Evolutionary conservation across 352 stramenopile genomes (phyloP), one percentile per base, ranked within the genome.

Genomic region (Pilasporangium apinafurcum): DNA sequence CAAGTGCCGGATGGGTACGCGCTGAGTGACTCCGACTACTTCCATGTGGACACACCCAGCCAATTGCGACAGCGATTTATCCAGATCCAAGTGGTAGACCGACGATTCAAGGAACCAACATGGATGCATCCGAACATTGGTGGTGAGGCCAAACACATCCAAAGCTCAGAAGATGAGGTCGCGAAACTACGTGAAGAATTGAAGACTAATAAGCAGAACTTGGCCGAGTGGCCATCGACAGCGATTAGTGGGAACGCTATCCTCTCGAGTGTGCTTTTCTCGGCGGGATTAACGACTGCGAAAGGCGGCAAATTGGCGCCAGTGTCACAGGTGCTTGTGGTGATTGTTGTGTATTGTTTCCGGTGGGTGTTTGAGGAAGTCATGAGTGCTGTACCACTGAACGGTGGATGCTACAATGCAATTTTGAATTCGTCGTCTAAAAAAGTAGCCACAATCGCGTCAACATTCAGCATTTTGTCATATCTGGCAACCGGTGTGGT

Each of bases 231-330:
- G 61, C 45, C 71, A n/a, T 64, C 81, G 1, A 96, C 85, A 5
- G 74, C 77, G 5, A 95, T 96, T 53, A 83, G 69, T 29, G 85
- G 85, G 3, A 96, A 96, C 55, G 82, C 95, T 50, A 88, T 96
- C 38, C 52, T 93, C 4, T 87, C 67, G 32, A 92, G 72, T 48
- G 83, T 79, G 34, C 69, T 92, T 33, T 91, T 90, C 44, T 73
- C 66, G 21, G 52, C 65, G 3, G 68, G 65, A 0, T 35, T 78
- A 20, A 65, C 59, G 10, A 54, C 48, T 2, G 52, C 74, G 5
- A 70, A 62, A 17, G 71, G 75, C 1, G 81, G 81, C 8, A 84
- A 82, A 61, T 52, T 95, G 33, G 77, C 79, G 18, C 82, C 83
- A 0, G 30, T 95, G 1, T 69, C 67, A 12, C 63, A 95, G 38